Conservation (phyloP, 2,329 filamentous ascomycete genomes). For the Pleurostoma richardsiae region DNA sequence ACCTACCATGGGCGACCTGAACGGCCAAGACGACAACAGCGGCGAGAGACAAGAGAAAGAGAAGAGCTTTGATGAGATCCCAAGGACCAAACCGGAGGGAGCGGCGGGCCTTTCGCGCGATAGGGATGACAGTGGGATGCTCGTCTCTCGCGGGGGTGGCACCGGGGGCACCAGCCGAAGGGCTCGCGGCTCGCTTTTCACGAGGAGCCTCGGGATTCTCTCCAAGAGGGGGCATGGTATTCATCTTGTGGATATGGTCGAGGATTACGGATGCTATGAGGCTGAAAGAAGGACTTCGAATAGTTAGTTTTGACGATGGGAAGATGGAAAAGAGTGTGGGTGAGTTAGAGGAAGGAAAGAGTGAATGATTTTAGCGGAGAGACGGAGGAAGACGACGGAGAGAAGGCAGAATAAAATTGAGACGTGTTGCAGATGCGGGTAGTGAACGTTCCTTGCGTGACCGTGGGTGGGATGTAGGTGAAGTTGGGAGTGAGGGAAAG, state of each 20-base stretch:
- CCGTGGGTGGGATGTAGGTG: background rate
- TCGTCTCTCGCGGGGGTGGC: too few relatives aligned
- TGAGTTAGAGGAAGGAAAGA: background rate
- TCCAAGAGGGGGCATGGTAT: constrained; percentile 1
- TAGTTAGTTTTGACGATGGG: background rate
- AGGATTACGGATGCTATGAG: background rate
- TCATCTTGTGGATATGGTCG: background rate
- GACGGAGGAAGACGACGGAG: background rate
- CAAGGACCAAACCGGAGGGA: background rate
- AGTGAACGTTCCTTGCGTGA: too few relatives aligned
- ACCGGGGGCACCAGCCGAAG: too few relatives aligned
- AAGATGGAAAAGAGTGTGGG: background rate
- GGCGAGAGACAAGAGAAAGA: constrained; percentile 1
- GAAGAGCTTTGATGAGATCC: constrained; percentile 1
- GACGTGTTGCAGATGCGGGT: too few relatives aligned
- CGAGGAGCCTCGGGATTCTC: too few relatives aligned
- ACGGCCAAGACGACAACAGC: constrained; percentile 2
- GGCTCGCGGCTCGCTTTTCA: too few relatives aligned
- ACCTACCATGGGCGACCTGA: constrained; percentile 4
- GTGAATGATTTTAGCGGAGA: background rate
- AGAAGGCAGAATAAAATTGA: background rate
- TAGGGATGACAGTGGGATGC: too few relatives aligned
- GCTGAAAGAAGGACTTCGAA: constrained; percentile 1
- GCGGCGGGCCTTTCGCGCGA: background rate
- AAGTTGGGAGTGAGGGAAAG: constrained; percentile 3